Conservation (phyloP, 2,329 filamentous ascomycete genomes). For the Neospermospora avenae region DNA sequence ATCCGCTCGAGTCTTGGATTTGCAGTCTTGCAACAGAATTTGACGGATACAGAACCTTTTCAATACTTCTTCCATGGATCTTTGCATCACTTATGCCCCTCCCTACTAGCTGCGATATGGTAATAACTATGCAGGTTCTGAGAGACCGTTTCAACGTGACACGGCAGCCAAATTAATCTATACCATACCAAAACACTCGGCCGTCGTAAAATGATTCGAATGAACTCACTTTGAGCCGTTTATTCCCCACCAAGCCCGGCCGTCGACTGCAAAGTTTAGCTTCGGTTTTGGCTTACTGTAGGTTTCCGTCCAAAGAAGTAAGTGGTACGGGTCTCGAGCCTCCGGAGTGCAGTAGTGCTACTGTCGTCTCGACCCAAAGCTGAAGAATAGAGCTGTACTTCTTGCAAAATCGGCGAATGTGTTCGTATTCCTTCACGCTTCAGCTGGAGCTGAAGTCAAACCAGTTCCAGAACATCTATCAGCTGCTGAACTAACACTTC, state of each 20-base stretch:
- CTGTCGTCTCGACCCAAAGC: neutral
- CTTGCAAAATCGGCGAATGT: neutral
- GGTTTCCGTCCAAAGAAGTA: neutral
- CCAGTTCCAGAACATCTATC: constrained; percentile 2
- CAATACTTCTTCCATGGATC: constrained; percentile 26
- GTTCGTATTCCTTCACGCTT: neutral
- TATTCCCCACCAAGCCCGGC: neutral
- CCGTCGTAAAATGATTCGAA: constrained; percentile 13
- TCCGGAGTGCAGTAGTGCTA: neutral
- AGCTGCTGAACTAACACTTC: constrained; percentile 3
- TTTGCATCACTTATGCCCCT: constrained; percentile 13
- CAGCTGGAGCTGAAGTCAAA: constrained; percentile 5
- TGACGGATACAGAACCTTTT: constrained; percentile 6
- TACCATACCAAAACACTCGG: constrained; percentile 19
- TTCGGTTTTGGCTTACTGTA: neutral
- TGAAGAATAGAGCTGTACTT: neutral
- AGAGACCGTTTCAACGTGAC: constrained; percentile 25
- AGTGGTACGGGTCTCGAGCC: constrained; percentile 10
- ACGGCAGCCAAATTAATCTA: constrained; percentile 25
- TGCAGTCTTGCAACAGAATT: constrained; percentile 22
- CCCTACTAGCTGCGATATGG: constrained; percentile 22
- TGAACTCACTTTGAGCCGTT: constrained; percentile 10
- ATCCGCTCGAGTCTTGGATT: constrained; percentile 16
- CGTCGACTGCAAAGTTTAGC: neutral
- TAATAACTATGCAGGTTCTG: constrained; percentile 14